Evolutionary conservation across 1,284 basidiomycete species (phyloP), one percentile per base, ranked within the genome.

Genomic region (Rhodotorula sp.): DNA sequence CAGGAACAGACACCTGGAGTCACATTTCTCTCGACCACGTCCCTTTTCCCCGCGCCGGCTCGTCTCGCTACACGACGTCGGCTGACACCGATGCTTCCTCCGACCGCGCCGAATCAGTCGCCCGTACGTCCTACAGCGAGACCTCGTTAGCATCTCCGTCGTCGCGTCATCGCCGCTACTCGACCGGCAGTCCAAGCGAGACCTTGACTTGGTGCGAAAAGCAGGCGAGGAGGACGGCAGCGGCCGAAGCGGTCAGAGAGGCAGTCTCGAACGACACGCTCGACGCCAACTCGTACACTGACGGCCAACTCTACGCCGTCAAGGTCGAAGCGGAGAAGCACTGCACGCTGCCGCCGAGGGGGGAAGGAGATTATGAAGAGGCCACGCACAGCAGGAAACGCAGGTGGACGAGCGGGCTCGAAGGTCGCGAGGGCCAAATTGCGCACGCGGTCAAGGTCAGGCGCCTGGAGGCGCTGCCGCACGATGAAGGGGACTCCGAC

Each of bases 1-100:
- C 49, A 24, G 63, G 22, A 15, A 64, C 55, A 11, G 36, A 52
- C 49, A 64, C 63, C 39, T 58, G 63, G 63, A 32, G 24, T 29
- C 6, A 49, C 0, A 44, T 44, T 44, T 17, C 48, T 29, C 32
- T 60, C n/a, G 48, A 10, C 15, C 19, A 22, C 4, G 49, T 20
- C 36, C 27, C 27, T 51, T 11, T 10, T 13, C 29, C 19, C 22
- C 36, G 29, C 7, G 19, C 24, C 47, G n/a, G 24, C 20, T 22
- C 44, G 17, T 10, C 19, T 48, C 24, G 32, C 8, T 13, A 11
- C 44, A 11, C 20, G 27, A 24, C 52, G 10, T 27, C 54, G 30
- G 32, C 9, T 44, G 39, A 44, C 39, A 44, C 13, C 39, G 39
- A 44, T 3, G 11, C 3, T 44, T 44, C 39, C 39, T 44, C 19